phyloP scores from a whole-genome alignment of 805 yeast genomes.

The Schwanniomyces pseudopolymorphus region DNA sequence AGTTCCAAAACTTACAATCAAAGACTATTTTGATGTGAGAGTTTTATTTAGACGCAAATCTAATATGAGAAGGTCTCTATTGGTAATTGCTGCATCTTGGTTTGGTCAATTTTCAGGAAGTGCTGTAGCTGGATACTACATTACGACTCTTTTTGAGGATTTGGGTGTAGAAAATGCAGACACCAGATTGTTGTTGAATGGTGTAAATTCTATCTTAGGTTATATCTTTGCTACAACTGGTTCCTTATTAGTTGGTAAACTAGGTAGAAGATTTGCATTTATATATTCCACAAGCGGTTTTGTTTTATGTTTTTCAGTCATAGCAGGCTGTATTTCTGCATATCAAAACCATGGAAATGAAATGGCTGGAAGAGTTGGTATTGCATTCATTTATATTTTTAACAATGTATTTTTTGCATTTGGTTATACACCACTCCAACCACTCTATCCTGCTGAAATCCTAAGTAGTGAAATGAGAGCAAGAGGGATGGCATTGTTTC shows the following conservation, averaged over 20 bases:
- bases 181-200: not conserved
- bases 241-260: constrained; percentile 11
- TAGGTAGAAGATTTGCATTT: constrained; percentile 18
- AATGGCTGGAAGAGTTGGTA: constrained; percentile 4
- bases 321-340: constrained; percentile 13
- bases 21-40: constrained; percentile 2
- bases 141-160: not conserved
- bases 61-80: not conserved
- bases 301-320: constrained; percentile 12
- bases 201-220: not conserved
- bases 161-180: not conserved
- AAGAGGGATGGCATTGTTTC: constrained; percentile 13
- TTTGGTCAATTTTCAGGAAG: constrained; percentile 1
- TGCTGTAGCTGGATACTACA: not conserved
- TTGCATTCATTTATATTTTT: constrained; percentile 17
- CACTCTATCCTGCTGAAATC: constrained; percentile 21
- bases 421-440: constrained; percentile 24
- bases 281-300: constrained; percentile 9
- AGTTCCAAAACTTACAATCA: not conserved
- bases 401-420: constrained; percentile 9
- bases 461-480: constrained; percentile 3
- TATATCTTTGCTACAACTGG: not conserved
- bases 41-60: not conserved
- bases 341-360: not conserved
- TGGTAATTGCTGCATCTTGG: constrained; percentile 17